phyloP scores from a whole-genome alignment of 768 basidiomycete species.

The Pisolithus tinctorius region DNA sequence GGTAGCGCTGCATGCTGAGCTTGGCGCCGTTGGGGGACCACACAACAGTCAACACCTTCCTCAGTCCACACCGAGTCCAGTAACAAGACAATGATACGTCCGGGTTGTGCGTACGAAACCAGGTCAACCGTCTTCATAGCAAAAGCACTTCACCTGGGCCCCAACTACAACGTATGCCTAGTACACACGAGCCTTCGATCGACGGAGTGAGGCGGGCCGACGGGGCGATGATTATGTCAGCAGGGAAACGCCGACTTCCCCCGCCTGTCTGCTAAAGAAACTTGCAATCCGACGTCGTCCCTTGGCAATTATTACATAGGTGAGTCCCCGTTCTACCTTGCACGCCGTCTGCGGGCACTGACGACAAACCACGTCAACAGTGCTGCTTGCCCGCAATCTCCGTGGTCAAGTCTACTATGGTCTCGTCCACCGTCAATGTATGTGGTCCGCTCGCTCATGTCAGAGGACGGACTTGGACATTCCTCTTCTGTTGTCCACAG shows the following conservation, averaged over 20 bases:
- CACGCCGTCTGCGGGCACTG: too few relatives aligned
- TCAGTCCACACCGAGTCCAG: neutral
- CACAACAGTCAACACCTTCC: neutral
- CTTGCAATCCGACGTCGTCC: slow-evolving; percentile 5
- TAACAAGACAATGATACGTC: neutral
- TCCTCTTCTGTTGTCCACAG: slow-evolving; percentile 32
- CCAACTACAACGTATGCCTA: neutral
- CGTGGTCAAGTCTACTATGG: slow-evolving; percentile 37
- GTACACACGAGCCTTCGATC: neutral
- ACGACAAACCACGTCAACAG: slow-evolving; percentile 6
- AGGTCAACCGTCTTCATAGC: neutral
- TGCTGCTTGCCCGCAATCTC: slow-evolving; percentile 10
- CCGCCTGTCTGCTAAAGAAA: slow-evolving; percentile 9
- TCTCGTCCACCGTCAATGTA: slow-evolving; percentile 72
- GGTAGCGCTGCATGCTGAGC: neutral
- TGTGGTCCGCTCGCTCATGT: slow-evolving; percentile 22
- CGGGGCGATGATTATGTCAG: slow-evolving; percentile 22
- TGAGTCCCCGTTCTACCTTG: slow-evolving; percentile 4
- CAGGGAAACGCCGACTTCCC: slow-evolving; percentile 22
- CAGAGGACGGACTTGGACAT: neutral
- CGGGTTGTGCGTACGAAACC: neutral
- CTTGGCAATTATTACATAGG: neutral
- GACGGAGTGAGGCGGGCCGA: neutral
- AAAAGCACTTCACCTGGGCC: neutral
- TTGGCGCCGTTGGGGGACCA: neutral